Evolutionary conservation across 495 filamentous ascomycete genomes (phyloP), one percentile per base, ranked within the genome.

Genomic region (Penicillium canescens): DNA sequence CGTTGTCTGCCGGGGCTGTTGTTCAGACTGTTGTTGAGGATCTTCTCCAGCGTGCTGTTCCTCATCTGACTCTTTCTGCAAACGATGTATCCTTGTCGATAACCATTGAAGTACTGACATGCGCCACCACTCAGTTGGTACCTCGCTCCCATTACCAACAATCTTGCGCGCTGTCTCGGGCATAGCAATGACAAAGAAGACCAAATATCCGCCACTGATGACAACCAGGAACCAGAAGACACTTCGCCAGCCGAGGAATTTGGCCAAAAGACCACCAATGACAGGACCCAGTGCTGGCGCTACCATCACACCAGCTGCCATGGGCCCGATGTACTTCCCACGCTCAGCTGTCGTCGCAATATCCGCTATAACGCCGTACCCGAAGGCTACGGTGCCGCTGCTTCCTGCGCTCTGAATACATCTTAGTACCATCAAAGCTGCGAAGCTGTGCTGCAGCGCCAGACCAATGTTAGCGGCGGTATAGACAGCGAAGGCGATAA

Each of bases 111-210:
- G 38, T 12, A 77, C 31, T 3, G 77, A 77, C 45, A 63, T 62
- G 53, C 67, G 64, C 71, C 67, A 72, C 60, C 63, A 68, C 33
- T 59, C 59, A 8, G 40, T 48, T 8, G 69, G 67, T 10, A 57
- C 39, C 9, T 60, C 35, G 14, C 59, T 64, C 18, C 89, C 89
- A 65, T 91, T 86, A 0, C 86, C 88, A 0, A 91, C 88, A 4
- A 92, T 79, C 12, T 81, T 85, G 7, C 88, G 75, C 48, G 78
- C 80, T 5, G 88, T 91, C 67, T 91, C 88, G 3, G 87, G 87
- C 13, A 88, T 73, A 9, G 73, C 60, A 39, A 88, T 35, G 13
- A 77, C 41, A 55, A 81, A 84, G 2, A 79, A 65, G 1, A 62
- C 39, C 26, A 74, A 33, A 45, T 64, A 69, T 0, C 55, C 37